These are phyloP conservation scores for Discostella pseudostelligera DNA, from an alignment of 108 stramenopile genomes.

Conservation along the genomic window DNA sequence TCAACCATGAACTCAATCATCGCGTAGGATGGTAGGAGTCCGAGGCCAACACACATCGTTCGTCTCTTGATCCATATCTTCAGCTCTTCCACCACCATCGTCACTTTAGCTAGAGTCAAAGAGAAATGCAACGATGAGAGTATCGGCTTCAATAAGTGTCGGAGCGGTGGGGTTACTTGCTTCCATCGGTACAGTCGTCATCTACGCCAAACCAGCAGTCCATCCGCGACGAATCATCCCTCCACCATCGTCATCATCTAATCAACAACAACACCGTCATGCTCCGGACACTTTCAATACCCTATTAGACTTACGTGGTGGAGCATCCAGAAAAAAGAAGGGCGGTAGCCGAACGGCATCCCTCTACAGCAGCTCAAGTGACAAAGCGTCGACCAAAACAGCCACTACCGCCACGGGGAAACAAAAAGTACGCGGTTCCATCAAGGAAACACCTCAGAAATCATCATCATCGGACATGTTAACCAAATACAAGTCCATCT, in stretches of 20 bases:
- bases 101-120: no score
- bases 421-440: conserved; percentile 44
- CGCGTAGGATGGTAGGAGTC: no score
- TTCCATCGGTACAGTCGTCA: conserved; percentile 16
- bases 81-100: no score
- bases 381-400: conserved; percentile 34
- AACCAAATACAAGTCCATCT: conserved; percentile 72
- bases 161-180: background rate
- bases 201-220: conserved; percentile 1
- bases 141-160: conserved; percentile 8
- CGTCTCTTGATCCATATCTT: no score
- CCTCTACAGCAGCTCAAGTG: conserved; percentile 22
- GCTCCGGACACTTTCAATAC: background rate
- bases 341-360: conserved; percentile 39
- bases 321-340: conserved; percentile 33
- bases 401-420: conserved; percentile 57
- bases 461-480: conserved; percentile 54
- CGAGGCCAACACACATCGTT: no score
- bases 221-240: conserved; percentile 8
- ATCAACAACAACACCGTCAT: conserved; percentile 13
- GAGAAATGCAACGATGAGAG: conserved; percentile 1
- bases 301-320: conserved; percentile 33
- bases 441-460: conserved; percentile 41
- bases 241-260: conserved; percentile 1
- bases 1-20: background rate